Percentiles rank a stretch among this genome's conserved stretches.
Conservation (phyloP, 768 basidiomycete genomes). For the Epithele typhae region DNA sequence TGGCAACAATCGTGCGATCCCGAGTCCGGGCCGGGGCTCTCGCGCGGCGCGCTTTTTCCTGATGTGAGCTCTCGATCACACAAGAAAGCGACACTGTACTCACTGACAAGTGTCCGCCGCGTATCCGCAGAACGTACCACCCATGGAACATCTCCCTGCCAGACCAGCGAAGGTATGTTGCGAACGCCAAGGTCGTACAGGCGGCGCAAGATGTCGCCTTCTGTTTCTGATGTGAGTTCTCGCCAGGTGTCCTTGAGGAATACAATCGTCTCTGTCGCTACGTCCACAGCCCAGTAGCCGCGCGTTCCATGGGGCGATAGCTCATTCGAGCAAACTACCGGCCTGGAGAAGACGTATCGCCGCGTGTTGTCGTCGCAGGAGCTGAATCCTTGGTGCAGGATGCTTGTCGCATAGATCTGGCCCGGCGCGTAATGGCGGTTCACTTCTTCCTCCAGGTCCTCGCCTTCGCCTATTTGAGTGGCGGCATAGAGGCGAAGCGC, state of each 20-base stretch:
- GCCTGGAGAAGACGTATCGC: constrained; percentile 2
- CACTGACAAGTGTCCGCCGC: not conserved
- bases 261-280: not conserved
- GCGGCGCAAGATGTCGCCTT: not conserved
- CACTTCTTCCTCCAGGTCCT: not conserved
- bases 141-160: constrained; percentile 6
- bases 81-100: not conserved
- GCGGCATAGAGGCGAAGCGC: not conserved
- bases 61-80: constrained; percentile 11
- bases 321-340: not conserved
- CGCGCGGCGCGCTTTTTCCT: too few species aligned
- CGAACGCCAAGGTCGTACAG: not conserved
- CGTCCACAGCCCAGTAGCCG: constrained; percentile 8
- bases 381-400: not conserved
- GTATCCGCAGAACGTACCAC: not conserved
- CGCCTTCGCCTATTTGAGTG: not conserved
- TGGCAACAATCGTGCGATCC: too few species aligned
- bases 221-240: not conserved
- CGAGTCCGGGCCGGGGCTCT: too few species aligned
- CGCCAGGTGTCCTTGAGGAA: constrained; percentile 14
- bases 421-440: not conserved
- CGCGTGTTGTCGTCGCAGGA: not conserved
- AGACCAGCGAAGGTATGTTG: not conserved
- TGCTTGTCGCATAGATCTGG: not conserved
- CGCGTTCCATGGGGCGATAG: constrained; percentile 1